Conservation (phyloP, 2,329 filamentous ascomycete genomes). For the Saccharata proteae region DNA sequence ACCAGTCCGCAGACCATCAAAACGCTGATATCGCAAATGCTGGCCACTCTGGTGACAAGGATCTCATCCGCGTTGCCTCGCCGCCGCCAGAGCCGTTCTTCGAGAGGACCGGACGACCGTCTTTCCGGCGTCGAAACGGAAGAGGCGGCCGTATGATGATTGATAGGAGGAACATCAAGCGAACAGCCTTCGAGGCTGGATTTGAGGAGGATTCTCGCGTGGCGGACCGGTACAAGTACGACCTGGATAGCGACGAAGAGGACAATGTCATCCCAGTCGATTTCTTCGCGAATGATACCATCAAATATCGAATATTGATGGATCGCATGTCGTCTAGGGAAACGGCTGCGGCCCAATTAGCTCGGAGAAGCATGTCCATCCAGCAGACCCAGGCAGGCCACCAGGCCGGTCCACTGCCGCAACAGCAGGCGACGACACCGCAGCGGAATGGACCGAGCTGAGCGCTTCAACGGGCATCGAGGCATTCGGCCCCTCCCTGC, state of each 20-base stretch:
- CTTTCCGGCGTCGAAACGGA: conserved; percentile 73
- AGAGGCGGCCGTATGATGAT: conserved; percentile 78
- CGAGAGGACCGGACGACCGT: conserved; percentile 42
- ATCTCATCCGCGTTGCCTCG: conserved; percentile 23
- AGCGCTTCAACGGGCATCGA: not conserved
- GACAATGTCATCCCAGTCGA: conserved; percentile 64
- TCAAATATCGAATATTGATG: conserved; percentile 43
- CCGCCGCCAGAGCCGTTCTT: conserved; percentile 27
- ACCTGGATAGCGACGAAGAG: conserved; percentile 72
- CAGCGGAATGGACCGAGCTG: conserved; percentile 1
- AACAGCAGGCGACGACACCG: conserved; percentile 5
- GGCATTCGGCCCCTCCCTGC: not conserved
- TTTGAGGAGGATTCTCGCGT: conserved; percentile 24
- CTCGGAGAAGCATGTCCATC: conserved; percentile 21
- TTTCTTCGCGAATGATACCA: conserved; percentile 47
- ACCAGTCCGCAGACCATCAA: conserved; percentile 26
- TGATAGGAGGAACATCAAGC: conserved; percentile 61
- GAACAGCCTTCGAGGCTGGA: conserved; percentile 36
- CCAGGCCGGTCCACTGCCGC: conserved; percentile 20
- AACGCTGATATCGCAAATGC: conserved; percentile 12
- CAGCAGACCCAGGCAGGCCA: conserved; percentile 12
- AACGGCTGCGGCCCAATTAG: conserved; percentile 30
- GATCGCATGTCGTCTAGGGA: conserved; percentile 16
- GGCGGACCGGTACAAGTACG: conserved; percentile 59
- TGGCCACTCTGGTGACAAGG: conserved; percentile 3